Base-by-base conservation (phyloP, 768 basidiomycete genomes). In the Suillus americanus region DNA sequence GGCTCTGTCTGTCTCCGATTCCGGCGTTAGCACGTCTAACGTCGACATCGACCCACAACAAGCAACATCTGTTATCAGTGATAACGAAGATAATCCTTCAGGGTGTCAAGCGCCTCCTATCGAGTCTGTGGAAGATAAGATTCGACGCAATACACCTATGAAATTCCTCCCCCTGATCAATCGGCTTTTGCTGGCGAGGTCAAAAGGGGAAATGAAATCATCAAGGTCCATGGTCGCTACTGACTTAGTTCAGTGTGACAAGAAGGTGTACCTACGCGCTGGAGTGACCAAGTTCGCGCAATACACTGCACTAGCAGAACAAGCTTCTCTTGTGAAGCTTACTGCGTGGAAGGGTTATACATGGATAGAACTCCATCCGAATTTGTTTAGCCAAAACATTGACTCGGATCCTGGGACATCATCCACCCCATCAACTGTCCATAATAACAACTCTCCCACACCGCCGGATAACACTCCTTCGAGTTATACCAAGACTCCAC, bases 171-270 rank as follows among this genome's bases (percentile, higher is more conserved):
- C 76, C 33, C 69, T 76, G 60, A 67, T 76, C 35, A 45, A 68
- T 14, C 51, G 61, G 62, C 61, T 76, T 38, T 60, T 75, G 20
- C 67, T 64, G 40, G 69, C 66, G 28, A 72, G 68, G 38, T 65
- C 66, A 18, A 75, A 72, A 6, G 82, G 82, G 5, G 63, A 71
- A 33, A 0, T 45, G 33, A 76, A 69, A 20, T 77, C 83, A 14
- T 71, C 75, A 5, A 81, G 83, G n/a, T 80, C 82, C 18, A 64
- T 9, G 1, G 64, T 86, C 23, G 81, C 79, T 5, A 0, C 68
- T 16, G 74, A 76, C 16, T 71, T 86, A 2, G 8, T 68, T n/a
- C 57, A 70, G 35, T 37, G 20, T 25, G 76, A 79, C 53, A 71
- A 71, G 20, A 53, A 66, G 30, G 50, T 67, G 35, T 77, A 78